A percentile compares a stretch with the other conserved stretches of the same genome.
These are phyloP conservation scores for Mortierella hygrophila DNA, from an alignment of 192 early-diverging fungal genomes.

Conservation along the genomic window DNA sequence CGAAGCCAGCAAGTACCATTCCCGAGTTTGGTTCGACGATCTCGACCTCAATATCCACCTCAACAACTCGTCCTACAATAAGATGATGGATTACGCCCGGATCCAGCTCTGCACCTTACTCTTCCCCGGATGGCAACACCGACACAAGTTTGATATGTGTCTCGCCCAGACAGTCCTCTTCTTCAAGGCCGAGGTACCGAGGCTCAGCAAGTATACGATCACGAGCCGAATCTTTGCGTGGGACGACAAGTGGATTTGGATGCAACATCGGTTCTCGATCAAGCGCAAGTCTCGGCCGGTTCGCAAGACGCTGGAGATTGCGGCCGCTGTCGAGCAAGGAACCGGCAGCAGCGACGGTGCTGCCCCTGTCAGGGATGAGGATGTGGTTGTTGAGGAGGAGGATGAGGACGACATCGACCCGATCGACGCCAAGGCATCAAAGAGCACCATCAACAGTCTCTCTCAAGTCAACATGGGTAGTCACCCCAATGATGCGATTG, in stretches of 20 bases:
- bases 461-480: conserved; percentile 4
- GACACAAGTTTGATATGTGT: conserved; percentile 46
- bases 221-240: conserved; percentile 63
- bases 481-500: conserved; percentile 28
- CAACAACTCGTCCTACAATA: conserved; percentile 66
- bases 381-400: conserved; percentile 38
- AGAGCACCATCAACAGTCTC: background rate
- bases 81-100: conserved; percentile 65
- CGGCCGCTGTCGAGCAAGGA: background rate
- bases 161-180: conserved; percentile 56
- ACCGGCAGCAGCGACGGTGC: background rate
- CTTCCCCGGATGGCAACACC: conserved; percentile 46
- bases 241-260: conserved; percentile 67
- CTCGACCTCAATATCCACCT: conserved; percentile 66
- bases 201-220: conserved; percentile 61
- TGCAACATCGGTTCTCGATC: conserved; percentile 58
- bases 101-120: conserved; percentile 47
- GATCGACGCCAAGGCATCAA: conserved; percentile 35
- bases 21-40: conserved; percentile 63
- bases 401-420: conserved; percentile 55
- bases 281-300: conserved; percentile 29
- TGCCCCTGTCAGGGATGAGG: conserved; percentile 22
- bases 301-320: conserved; percentile 21
- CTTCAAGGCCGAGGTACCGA: conserved; percentile 64
- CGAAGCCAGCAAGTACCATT: conserved; percentile 48